Conservation (phyloP, 2,329 filamentous ascomycete species). For the Sclerotinia sclerotiorum region DNA sequence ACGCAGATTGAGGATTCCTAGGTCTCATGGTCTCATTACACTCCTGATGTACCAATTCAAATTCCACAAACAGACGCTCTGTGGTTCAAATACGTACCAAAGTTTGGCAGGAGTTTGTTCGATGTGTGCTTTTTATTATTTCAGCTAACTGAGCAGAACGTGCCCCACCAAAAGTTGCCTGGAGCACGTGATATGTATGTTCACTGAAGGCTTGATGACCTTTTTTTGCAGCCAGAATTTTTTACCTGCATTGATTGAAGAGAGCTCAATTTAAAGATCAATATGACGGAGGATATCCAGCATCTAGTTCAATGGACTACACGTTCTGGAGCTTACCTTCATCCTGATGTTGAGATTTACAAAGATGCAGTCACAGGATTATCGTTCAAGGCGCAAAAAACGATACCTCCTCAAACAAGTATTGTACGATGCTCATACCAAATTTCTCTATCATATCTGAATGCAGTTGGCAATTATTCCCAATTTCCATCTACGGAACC, state of each 20-base stretch:
- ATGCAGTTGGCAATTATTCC: constrained; percentile 47
- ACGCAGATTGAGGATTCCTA: too few species aligned
- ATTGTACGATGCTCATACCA: constrained; percentile 55
- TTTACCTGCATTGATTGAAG: background rate
- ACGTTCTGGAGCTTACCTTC: constrained; percentile 49
- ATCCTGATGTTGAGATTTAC: constrained; percentile 55
- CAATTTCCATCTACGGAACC: constrained; percentile 29
- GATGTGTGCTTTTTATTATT: too few species aligned
- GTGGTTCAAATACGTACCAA: too few species aligned
- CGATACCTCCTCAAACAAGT: constrained; percentile 30
- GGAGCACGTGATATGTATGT: background rate
- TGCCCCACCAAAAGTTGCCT: background rate
- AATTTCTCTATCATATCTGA: constrained; percentile 59
- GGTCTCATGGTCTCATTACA: background rate
- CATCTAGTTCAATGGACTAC: constrained; percentile 52
- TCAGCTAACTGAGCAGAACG: too few species aligned
- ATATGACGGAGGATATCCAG: constrained; percentile 29
- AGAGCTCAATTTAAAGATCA: background rate
- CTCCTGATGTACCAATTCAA: too few species aligned
- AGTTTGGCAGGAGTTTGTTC: too few species aligned
- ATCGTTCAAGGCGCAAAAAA: constrained; percentile 47
- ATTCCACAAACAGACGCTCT: too few species aligned
- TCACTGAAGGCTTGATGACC: background rate
- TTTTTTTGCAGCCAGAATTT: background rate
- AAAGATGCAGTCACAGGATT: constrained; percentile 51